Percentiles rank a stretch among this genome's conserved stretches.
Evolutionary conservation across 352 stramenopile genomes (phyloP).

Genomic region (Globisporangium perplexum): DNA sequence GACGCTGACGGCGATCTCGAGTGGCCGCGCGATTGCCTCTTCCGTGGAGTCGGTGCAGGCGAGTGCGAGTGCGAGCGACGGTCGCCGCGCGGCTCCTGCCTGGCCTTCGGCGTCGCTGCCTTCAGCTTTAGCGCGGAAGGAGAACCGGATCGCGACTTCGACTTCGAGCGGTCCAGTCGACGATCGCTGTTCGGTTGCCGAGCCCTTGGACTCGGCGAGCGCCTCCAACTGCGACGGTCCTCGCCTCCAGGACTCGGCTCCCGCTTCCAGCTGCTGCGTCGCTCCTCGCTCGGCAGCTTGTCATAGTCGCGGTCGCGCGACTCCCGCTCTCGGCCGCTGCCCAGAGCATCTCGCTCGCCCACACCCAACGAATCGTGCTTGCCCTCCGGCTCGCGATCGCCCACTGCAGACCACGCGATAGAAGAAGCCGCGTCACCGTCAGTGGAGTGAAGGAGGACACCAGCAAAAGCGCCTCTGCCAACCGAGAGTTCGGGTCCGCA

Average conservation of each 20-base stretch:
- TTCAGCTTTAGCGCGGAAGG: background rate
- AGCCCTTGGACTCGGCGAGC: constrained; percentile 20
- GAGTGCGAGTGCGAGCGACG: constrained; percentile 26
- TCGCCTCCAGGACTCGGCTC: background rate
- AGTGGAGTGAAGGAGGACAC: background rate
- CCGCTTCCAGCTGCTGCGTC: background rate
- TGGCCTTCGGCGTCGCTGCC: constrained; percentile 2
- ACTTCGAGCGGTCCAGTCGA: constrained; percentile 10
- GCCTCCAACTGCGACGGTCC: constrained; percentile 11
- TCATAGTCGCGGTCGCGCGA: background rate
- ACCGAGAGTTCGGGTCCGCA: too few relatives aligned
- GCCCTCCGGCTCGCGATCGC: constrained; percentile 17
- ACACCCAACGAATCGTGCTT: constrained; percentile 8
- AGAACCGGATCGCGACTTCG: constrained; percentile 23
- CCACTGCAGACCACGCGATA: constrained; percentile 12
- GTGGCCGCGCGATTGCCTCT: constrained; percentile 3
- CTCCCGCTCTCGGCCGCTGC: constrained; percentile 9
- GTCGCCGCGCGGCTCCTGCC: constrained; percentile 16
- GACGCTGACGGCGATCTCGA: constrained; percentile 7
- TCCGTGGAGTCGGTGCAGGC: constrained; percentile 16
- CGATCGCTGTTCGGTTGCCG: constrained; percentile 20
- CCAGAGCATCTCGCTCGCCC: background rate
- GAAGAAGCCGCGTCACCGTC: background rate
- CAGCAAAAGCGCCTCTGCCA: too few relatives aligned
- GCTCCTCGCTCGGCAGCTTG: background rate